Percentiles rank a stretch among this genome's conserved stretches.
phyloP scores from a whole-genome alignment of 768 basidiomycete species.

The Boletus vinaceobasis region DNA sequence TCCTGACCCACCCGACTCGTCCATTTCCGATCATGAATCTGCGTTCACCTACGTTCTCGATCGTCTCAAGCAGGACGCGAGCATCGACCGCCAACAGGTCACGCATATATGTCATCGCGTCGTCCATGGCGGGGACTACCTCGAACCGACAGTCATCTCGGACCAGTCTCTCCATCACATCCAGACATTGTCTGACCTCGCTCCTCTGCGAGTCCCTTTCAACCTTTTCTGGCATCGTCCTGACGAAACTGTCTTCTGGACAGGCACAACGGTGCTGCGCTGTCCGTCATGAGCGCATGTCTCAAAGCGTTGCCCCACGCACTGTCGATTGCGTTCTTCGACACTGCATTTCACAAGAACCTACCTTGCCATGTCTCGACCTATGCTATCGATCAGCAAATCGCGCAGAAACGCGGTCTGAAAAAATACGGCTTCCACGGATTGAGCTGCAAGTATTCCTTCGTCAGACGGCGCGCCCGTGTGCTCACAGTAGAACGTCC shows the following conservation, averaged over 20 bases:
- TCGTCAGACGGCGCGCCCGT: not conserved
- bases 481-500: conserved; percentile 1
- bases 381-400: conserved; percentile 68
- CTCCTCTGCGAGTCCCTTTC: conserved; percentile 60
- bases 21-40: conserved; percentile 54
- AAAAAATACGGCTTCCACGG: conserved; percentile 94
- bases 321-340: conserved; percentile 80
- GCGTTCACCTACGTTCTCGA: conserved; percentile 63
- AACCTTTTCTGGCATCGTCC: not conserved
- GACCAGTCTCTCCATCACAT: conserved; percentile 70
- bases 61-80: conserved; percentile 39
- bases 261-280: conserved; percentile 62
- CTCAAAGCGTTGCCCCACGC: conserved; percentile 61
- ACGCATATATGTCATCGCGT: conserved; percentile 69
- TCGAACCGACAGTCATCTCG: conserved; percentile 65
- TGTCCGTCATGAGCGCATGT: conserved; percentile 59
- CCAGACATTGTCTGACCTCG: conserved; percentile 70
- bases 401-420: conserved; percentile 63
- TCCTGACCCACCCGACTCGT: conserved; percentile 28
- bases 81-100: conserved; percentile 44
- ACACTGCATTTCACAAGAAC: conserved; percentile 79
- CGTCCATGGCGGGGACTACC: conserved; percentile 84
- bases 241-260: not conserved
- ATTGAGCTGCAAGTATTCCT: conserved; percentile 50
- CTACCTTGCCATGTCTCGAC: conserved; percentile 74